These are phyloP conservation scores for Kalmusia sp. DNA, from an alignment of 2,329 filamentous ascomycete species.

Conservation along the genomic window DNA sequence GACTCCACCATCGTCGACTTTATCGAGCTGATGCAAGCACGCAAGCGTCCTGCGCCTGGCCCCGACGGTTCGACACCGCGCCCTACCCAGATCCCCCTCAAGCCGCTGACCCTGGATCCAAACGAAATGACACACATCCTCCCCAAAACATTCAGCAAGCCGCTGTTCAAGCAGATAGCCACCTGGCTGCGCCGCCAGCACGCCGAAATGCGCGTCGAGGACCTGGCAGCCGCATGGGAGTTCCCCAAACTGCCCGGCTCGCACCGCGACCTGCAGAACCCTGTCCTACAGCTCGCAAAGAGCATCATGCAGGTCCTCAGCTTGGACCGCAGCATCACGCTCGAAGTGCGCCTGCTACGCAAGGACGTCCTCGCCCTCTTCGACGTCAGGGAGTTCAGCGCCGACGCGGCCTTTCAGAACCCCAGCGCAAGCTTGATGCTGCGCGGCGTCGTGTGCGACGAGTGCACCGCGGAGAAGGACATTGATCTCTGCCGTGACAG, in stretches of 20 bases:
- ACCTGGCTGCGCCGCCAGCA: slow-evolving; percentile 84
- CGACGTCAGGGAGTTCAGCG: slow-evolving; percentile 91
- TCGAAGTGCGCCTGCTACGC: slow-evolving; percentile 85
- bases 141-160: slow-evolving; percentile 84
- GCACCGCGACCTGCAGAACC: slow-evolving; percentile 68
- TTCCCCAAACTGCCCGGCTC: slow-evolving; percentile 83
- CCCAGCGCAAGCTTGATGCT: slow-evolving; percentile 79
- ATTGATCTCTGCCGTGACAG: slow-evolving; percentile 92
- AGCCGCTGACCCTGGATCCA: slow-evolving; percentile 60
- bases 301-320: slow-evolving; percentile 89
- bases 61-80: slow-evolving; percentile 61
- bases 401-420: slow-evolving; percentile 86
- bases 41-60: slow-evolving; percentile 68
- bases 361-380: slow-evolving; percentile 90
- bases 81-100: slow-evolving; percentile 66
- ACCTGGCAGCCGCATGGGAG: slow-evolving; percentile 83
- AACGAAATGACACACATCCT: slow-evolving; percentile 72
- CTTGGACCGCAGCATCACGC: slow-evolving; percentile 86
- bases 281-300: slow-evolving; percentile 90
- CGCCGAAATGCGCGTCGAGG: slow-evolving; percentile 86
- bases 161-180: slow-evolving; percentile 86
- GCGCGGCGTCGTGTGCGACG: slow-evolving; percentile 80
- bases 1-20: slow-evolving; percentile 94
- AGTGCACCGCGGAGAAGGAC: slow-evolving; percentile 87
- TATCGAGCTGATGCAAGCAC: slow-evolving; percentile 87